Evolutionary conservation across 306 rosid species (phyloP).

Genomic region (Cucumis sativus): Cucumber_9930_V3 NC_026658.2:315001-315500

Average conservation of each 20-base stretch:
- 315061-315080: neutral
- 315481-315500: neutral
- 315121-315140: neutral
- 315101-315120: neutral
- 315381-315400: constrained; percentile 30
- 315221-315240: neutral
- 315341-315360: constrained; percentile 31
- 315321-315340: neutral
- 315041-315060: neutral
- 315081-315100: neutral
- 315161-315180: neutral
- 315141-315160: neutral
- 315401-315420: constrained; percentile 28
- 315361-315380: constrained; percentile 26
- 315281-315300: neutral
- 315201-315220: neutral
- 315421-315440: constrained; percentile 40
- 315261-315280: neutral
- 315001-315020: too few species aligned
- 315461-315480: neutral
- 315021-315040: too few species aligned
- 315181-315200: neutral
- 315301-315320: neutral
- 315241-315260: neutral
- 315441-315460: constrained; percentile 30